Base-by-base conservation (phyloP, 2,329 filamentous ascomycete species). In the Nigrospora sphaerica region DNA sequence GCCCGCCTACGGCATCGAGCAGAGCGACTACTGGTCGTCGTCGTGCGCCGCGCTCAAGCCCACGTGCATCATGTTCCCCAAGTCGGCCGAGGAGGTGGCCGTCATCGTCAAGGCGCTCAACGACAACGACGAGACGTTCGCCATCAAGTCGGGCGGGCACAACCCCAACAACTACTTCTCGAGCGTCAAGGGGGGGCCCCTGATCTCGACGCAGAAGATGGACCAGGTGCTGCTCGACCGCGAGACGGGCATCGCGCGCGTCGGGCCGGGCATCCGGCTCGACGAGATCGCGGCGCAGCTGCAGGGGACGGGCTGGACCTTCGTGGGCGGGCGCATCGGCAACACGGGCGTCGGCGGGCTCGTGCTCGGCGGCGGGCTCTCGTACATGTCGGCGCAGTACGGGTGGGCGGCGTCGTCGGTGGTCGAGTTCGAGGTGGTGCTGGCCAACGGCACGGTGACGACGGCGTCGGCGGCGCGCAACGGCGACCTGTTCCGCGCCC, bases 111-210 rank as follows among this genome's bases (percentile, higher is more conserved):
- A 66, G 38, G 62, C 73, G 14, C 65, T 82, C 14, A 68, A 68
- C 14, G 62, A 70, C 37, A 68, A 68, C 32, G 59, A 65, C 4
- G 73, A 72, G 42, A 60, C 52, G 4, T 82, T 82, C 52, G 77
- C 78, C 7, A 63, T 78, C 51, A 75, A 77, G 50, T 74, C 73
- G n/a, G 78, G 78, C 16, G 78, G 78, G 1, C 78, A 81, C 59
- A 75, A 73, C 45, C 72, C 75, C 6, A 78, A 78, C 55, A 65
- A 72, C 12, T 71, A 72, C 47, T 73, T 70, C 33, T 70, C 76
- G 0, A 81, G 70, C 52, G 72, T 75, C 34, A 57, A 67, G 7
- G 69, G 62, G 0, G 75, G 74, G 0, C 62, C 75, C 1, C 58
- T 75, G 11, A 71, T 82, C 47, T 75, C 75, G 10, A 65, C 75